These are phyloP conservation scores for Imleria badia DNA, from an alignment of 768 basidiomycete species.

Conservation along the genomic window DNA sequence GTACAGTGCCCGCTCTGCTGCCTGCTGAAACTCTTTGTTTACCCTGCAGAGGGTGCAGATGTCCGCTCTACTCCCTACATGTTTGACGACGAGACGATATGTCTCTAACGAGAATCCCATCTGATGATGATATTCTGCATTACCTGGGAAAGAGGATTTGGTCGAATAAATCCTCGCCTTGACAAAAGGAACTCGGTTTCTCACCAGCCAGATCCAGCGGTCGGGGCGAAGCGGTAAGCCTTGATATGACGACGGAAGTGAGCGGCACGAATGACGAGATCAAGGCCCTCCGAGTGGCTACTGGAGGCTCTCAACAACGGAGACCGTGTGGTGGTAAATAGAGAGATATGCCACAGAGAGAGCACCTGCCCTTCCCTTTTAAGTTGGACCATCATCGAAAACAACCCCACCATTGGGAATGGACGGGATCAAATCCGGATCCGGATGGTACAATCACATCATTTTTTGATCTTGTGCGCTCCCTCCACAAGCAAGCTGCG, in stretches of 20 bases:
- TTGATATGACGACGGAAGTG: neutral
- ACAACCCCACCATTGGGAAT: constrained; percentile 10
- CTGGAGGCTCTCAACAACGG: neutral
- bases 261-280: neutral
- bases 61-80: constrained; percentile 52
- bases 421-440: constrained; percentile 5
- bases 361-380: constrained; percentile 9
- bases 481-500: constrained; percentile 3
- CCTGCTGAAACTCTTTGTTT: constrained; percentile 51
- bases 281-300: neutral
- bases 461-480: neutral
- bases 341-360: constrained; percentile 1
- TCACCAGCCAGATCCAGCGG: constrained; percentile 8
- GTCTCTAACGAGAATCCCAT: constrained; percentile 64
- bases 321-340: neutral
- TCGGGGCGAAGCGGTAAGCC: neutral
- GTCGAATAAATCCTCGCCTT: neutral
- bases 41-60: constrained; percentile 59
- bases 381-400: constrained; percentile 6
- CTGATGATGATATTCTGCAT: constrained; percentile 38
- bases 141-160: constrained; percentile 11
- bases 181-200: neutral
- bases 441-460: constrained; percentile 20
- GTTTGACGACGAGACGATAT: constrained; percentile 55
- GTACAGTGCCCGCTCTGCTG: constrained; percentile 60